phyloP scores from a whole-genome alignment of 208 protist species.

The Jaenimonas drosophilae region DNA sequence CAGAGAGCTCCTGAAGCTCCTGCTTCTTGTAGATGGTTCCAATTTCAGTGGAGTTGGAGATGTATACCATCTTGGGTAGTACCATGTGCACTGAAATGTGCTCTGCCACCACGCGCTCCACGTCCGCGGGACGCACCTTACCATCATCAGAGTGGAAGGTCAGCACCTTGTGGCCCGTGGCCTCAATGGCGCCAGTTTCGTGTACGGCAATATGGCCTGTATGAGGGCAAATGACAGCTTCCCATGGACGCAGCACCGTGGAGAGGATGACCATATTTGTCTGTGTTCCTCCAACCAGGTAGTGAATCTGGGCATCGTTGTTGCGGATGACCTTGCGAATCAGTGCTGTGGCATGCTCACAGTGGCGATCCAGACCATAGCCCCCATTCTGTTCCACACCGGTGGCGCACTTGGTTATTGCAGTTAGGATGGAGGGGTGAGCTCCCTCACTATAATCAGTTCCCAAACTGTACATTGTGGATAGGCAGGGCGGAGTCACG shows the following conservation, averaged over 20 bases:
- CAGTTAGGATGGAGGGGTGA: conserved; percentile 23
- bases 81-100: conserved; percentile 34
- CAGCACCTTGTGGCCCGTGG: conserved; percentile 38
- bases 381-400: conserved; percentile 14
- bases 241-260: conserved; percentile 22
- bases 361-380: conserved; percentile 29
- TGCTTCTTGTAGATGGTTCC: conserved; percentile 33
- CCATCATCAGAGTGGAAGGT: conserved; percentile 16
- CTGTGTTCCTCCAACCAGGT: conserved; percentile 28
- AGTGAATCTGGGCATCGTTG: conserved; percentile 22
- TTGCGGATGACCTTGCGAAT: conserved; percentile 15
- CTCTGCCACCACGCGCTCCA: conserved; percentile 16
- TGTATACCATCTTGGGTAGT: conserved; percentile 29
- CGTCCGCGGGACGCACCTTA: conserved; percentile 18
- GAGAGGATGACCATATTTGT: conserved; percentile 23
- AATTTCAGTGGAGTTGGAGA: conserved; percentile 42
- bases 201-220: conserved; percentile 33
- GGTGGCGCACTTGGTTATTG: conserved; percentile 8
- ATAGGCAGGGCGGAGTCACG: too few species aligned
- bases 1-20: conserved; percentile 23
- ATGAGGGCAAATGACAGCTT: conserved; percentile 20
- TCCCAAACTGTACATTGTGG: conserved; percentile 16
- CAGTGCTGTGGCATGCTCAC: conserved; percentile 9
- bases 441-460: conserved; percentile 33
- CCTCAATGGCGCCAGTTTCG: conserved; percentile 39